A percentile compares a stretch with the other conserved stretches of the same genome.
phyloP scores from a whole-genome alignment of 2,329 filamentous ascomycete species.

The Alternaria hordeiaustralica region DNA sequence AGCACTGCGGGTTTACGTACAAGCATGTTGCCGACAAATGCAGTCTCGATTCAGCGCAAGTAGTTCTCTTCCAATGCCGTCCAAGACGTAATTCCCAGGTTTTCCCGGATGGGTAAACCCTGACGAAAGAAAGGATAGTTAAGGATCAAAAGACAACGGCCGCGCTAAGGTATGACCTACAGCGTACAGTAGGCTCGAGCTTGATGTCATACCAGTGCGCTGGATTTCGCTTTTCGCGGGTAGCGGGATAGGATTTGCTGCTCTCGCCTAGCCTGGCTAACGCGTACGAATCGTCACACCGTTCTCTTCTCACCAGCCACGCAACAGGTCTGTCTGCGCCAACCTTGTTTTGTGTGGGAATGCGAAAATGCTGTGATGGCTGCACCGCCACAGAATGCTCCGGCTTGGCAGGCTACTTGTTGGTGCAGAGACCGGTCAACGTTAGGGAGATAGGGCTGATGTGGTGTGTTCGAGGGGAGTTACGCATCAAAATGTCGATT shows the following conservation, averaged over 20 bases:
- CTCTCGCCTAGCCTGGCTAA: slow-evolving; percentile 2
- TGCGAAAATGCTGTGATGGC: not conserved
- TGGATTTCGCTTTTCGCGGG: slow-evolving; percentile 12
- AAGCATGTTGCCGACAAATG: slow-evolving; percentile 5
- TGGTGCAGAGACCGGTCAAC: not conserved
- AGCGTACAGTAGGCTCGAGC: not conserved
- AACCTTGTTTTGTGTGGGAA: not conserved
- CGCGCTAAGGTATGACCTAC: slow-evolving; percentile 8
- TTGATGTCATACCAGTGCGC: slow-evolving; percentile 13
- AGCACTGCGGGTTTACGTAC: slow-evolving; percentile 17
- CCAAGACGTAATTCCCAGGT: not conserved
- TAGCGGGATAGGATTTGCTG: slow-evolving; percentile 5
- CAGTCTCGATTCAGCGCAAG: not conserved
- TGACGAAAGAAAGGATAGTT: not conserved
- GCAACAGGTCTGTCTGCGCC: not conserved
- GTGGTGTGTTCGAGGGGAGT: not conserved
- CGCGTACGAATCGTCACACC: not conserved
- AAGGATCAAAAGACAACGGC: not conserved
- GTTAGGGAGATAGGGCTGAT: not conserved
- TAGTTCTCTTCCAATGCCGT: not conserved
- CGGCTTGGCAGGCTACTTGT: not conserved
- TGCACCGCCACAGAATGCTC: slow-evolving; percentile 8
- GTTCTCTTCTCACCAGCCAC: not conserved
- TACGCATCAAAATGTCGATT: not conserved
- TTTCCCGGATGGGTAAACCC: not conserved